Evolutionary conservation across 257 asterid genomes (phyloP).

Genomic region (Forsythia viridissima): DNA sequence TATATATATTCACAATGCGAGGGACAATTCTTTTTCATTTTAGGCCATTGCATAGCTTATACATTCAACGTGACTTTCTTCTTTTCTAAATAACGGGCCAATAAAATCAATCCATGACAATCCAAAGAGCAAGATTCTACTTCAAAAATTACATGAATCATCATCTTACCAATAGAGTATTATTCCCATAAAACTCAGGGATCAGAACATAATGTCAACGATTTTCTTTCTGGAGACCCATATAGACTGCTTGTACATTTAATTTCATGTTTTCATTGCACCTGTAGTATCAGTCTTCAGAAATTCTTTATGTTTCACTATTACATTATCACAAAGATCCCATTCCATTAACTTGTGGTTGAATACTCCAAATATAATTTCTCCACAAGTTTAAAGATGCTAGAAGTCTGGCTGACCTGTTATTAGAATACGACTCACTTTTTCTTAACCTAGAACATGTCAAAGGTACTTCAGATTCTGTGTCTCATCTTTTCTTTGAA

Average conservation of each 20-base stretch:
- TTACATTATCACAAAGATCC: not conserved
- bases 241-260: not conserved
- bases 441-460: no score
- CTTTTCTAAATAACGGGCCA: not conserved
- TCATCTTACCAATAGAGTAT: not conserved
- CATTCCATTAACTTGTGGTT: not conserved
- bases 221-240: not conserved
- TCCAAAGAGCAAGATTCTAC: not conserved
- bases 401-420: not conserved
- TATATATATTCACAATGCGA: conserved; percentile 3
- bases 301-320: not conserved
- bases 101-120: not conserved
- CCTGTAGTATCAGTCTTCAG: not conserved
- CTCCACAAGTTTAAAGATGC: not conserved
- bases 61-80: not conserved
- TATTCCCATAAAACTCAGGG: not conserved
- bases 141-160: not conserved
- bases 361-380: not conserved
- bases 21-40: conserved; percentile 36
- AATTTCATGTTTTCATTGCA: not conserved
- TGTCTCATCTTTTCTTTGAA: not conserved
- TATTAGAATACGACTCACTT: not conserved
- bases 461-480: not conserved
- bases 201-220: not conserved
- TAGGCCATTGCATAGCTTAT: not conserved